Conservation (phyloP, 2,329 filamentous ascomycete genomes). For the Trichophyton simii region DNA sequence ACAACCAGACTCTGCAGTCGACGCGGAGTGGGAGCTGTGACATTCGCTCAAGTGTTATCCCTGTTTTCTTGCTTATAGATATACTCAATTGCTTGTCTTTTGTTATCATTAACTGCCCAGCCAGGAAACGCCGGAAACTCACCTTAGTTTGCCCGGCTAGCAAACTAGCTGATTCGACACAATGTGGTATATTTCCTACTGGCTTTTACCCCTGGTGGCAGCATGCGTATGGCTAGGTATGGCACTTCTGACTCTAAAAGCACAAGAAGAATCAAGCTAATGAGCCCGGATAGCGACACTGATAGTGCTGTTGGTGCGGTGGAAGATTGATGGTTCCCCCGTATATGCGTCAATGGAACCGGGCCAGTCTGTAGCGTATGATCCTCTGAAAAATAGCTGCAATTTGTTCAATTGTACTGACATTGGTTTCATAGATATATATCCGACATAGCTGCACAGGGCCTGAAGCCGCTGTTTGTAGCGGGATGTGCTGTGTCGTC, state of each 20-base stretch:
- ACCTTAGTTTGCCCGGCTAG: neutral
- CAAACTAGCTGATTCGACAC: neutral
- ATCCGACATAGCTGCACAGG: conserved; percentile 46
- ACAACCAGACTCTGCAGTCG: neutral
- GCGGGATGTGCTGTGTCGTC: conserved; percentile 51
- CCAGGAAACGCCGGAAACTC: no score
- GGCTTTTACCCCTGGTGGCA: conserved; percentile 48
- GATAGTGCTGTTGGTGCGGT: conserved; percentile 47
- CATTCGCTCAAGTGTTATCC: no score
- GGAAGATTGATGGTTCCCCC: conserved; percentile 42
- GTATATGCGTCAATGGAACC: conserved; percentile 40
- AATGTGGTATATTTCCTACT: conserved; percentile 37
- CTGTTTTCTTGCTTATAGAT: no score
- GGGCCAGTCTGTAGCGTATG: conserved; percentile 44
- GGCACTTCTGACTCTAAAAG: conserved; percentile 6
- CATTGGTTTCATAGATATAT: conserved; percentile 26
- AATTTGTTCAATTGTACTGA: neutral
- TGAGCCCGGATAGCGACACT: conserved; percentile 39
- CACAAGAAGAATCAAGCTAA: neutral
- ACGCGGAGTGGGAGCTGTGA: no score
- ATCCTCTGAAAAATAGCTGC: neutral
- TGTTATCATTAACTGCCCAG: no score
- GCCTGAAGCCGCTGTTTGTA: conserved; percentile 51
- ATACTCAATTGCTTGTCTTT: no score
- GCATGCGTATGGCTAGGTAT: conserved; percentile 43